Percentiles rank a stretch among this genome's conserved stretches.
Evolutionary conservation across 2,329 filamentous ascomycete genomes (phyloP).

Genomic region (Aspergillus fischeri): DNA sequence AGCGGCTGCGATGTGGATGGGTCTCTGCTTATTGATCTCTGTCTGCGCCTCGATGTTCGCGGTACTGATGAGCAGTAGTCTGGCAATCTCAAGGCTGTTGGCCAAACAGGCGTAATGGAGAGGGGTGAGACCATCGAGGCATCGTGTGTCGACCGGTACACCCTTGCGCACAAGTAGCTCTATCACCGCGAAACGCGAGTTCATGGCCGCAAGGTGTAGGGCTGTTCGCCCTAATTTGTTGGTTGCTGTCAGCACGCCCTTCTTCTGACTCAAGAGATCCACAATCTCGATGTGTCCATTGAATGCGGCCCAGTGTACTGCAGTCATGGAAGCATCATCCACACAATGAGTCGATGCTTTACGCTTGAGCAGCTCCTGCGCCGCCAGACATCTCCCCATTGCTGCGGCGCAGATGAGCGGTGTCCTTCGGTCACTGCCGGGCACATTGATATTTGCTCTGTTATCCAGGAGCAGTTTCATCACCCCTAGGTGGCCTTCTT

Average conservation of each 20-base stretch:
- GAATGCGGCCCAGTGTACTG: constrained; percentile 37
- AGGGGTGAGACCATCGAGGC: constrained; percentile 25
- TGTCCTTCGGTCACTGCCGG: constrained; percentile 30
- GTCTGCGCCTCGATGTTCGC: constrained; percentile 33
- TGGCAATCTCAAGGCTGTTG: constrained; percentile 26
- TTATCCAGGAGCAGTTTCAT: constrained; percentile 28
- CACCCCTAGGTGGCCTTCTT: constrained; percentile 25
- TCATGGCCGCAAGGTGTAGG: constrained; percentile 34
- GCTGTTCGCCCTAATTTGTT: constrained; percentile 31
- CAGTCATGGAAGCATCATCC: constrained; percentile 35
- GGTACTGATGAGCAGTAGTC: constrained; percentile 29
- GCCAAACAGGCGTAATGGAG: constrained; percentile 38
- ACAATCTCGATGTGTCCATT: constrained; percentile 38
- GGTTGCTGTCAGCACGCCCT: constrained; percentile 21
- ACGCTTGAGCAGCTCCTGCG: constrained; percentile 28
- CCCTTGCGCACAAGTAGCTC: constrained; percentile 35
- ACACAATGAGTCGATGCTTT: constrained; percentile 25
- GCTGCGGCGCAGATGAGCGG: constrained; percentile 36
- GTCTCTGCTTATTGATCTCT: constrained; percentile 22
- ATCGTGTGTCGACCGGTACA: constrained; percentile 26
- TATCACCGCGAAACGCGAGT: constrained; percentile 34
- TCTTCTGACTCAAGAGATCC: constrained; percentile 28
- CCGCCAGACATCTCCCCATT: constrained; percentile 23
- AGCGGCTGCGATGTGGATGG: constrained; percentile 32
- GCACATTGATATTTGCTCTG: constrained; percentile 30